Evolutionary conservation across 331 rosid genomes (phyloP), one percentile per base, ranked within the genome.

Genomic region (Stylosanthes scabra): DNA sequence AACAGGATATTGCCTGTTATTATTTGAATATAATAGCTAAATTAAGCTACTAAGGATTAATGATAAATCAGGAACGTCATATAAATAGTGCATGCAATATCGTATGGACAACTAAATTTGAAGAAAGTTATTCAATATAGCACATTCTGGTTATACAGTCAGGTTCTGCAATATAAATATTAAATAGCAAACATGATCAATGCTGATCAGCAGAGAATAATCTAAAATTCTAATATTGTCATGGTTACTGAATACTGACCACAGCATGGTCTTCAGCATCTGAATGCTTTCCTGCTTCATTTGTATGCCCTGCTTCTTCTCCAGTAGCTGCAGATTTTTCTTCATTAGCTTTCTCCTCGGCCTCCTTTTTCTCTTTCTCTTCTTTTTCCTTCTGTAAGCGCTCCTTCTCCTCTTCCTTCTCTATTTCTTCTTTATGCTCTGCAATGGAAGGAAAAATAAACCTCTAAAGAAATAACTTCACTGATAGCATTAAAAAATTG

Each of bases 381-480:
- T 92, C 96, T 79, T 84, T 88, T 82, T 95, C 97, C 83, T 81
- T 91, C 80, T 11, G 80, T 51, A 90, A 74, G 8, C 89, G 97
- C 64, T 88, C 93, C 85, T 88, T 90, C 93, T 90, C 98, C 83
- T 92, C 99, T 29, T 83, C 93, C 90, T 88, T 92, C 68, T 92
- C 99, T 81, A 95, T 90, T 78, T 87, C 96, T 81, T 95, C 99
- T 78, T 92, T 95, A 70, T 81, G 98, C 70, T 95, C 99, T 95
- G 77, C 71, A 85, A 54, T 69, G 65, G 40, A 82, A 59, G 72
- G 20, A 70, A 69, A 74, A 59, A 11, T 39, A 75, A 70, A 27
- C 49, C 15, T 45, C 58, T 39, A 58, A 76, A 57, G 66, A 69
- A 66, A 66, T 41, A 9, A 67, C 15, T 28, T 8, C 66, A 40